Evolutionary conservation across 176 grass and related monocot genomes (phyloP).

Genomic region (Eremochloa ophiuroides): DNA sequence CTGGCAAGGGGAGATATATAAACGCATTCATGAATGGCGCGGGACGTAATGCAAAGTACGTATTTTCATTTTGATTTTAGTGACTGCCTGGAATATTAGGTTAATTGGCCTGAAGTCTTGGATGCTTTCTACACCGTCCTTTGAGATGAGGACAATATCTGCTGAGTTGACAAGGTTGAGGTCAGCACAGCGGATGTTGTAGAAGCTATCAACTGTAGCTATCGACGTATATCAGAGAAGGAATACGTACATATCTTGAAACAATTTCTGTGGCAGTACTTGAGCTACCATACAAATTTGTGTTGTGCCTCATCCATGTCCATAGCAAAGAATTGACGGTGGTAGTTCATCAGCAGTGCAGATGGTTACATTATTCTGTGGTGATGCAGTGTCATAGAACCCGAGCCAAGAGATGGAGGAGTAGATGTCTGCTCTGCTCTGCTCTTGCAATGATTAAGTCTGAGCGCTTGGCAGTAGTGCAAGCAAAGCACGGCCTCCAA

Average conservation of each 20-base stretch:
- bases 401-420: slow-evolving; percentile 11
- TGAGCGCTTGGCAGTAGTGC: background rate
- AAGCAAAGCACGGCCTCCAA: slow-evolving; percentile 14
- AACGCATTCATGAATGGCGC: background rate
- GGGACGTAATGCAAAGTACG: background rate
- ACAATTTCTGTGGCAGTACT: background rate
- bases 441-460: background rate
- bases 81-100: background rate
- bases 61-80: background rate
- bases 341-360: background rate
- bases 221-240: background rate
- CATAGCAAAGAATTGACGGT: background rate
- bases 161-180: background rate
- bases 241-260: background rate
- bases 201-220: background rate
- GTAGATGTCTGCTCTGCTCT: background rate
- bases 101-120: background rate
- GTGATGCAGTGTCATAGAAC: background rate
- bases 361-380: slow-evolving; percentile 20
- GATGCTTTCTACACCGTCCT: background rate
- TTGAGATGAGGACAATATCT: background rate
- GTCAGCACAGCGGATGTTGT: background rate
- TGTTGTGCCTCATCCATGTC: background rate
- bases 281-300: background rate
- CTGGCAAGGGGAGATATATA: background rate